Evolutionary conservation across 228 moss, liverwort and hornwort species (phyloP), one percentile per base, ranked within the genome.

Genomic region (Sphagnum magellanicum): DNA sequence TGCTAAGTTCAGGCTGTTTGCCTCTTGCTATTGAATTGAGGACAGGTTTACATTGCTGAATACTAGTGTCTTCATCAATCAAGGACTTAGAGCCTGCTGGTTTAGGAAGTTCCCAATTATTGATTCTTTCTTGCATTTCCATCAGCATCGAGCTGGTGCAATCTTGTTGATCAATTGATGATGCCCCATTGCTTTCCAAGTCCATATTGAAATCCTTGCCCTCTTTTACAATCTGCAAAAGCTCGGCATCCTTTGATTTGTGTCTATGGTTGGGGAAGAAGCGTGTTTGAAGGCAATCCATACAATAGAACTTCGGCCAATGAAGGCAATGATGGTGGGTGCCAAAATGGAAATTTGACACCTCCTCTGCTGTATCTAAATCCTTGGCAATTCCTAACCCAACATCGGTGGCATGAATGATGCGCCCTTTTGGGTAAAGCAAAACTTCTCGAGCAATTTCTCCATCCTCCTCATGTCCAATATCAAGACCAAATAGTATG

Each of bases 381-480:
- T 91, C 85, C 80, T 81, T 90, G 74, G 97, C 90, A 61, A 97
- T 85, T 17, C 71, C 93, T 74, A 97, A 79, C 6, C 97, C 97
- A 47, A 93, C 93, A 62, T 93, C 97, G 13, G 89, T 83, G 10
- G 79, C 50, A 8, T 67, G 74, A 50, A 97, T 51, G 8, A 82
- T 15, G 51, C 83, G 86, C 52, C 83, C 93, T 77, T 78, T 88
- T 14, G 97, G 93, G 61, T 80, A 88, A 14, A 97, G 76, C 59
- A 97, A 65, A 46, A 97, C 88, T 64, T 93, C 93, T 64, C 97
- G 80, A 73, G 67, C 75, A 63, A 66, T 74, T 67, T 83, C 86
- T 71, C 72, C 71, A 50, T 67, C 53, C 58, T 72, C 79, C 13
- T 81, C 76, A 61, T 75, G 79, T 46, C 78, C 74, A 59, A 93